These are phyloP conservation scores for Thermothielavioides terrestris DNA, from an alignment of 495 filamentous ascomycete genomes.

Conservation along the genomic window DNA sequence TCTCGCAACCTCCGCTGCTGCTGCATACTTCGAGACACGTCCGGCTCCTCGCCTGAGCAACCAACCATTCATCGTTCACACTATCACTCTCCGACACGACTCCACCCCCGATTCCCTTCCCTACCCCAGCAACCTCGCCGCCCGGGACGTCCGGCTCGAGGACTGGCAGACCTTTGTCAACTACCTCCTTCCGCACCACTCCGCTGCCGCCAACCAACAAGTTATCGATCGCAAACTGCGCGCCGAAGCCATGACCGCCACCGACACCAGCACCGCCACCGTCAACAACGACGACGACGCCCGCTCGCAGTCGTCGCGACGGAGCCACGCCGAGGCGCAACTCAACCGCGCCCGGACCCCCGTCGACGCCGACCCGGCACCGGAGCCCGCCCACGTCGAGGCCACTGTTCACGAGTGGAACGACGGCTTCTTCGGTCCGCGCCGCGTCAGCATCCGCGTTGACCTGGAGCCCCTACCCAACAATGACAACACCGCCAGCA, in stretches of 20 bases:
- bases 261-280: neutral
- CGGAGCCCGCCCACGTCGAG: constrained; percentile 19
- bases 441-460: constrained; percentile 23
- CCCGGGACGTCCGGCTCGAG: constrained; percentile 31
- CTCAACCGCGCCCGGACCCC: constrained; percentile 23
- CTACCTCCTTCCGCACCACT: constrained; percentile 30
- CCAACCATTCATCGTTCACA: constrained; percentile 14
- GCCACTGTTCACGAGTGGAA: constrained; percentile 43
- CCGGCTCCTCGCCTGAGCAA: constrained; percentile 13
- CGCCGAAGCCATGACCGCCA: constrained; percentile 18
- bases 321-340: constrained; percentile 28
- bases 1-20: constrained; percentile 20
- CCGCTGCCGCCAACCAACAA: constrained; percentile 23
- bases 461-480: neutral
- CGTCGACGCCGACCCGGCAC: neutral
- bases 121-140: constrained; percentile 20
- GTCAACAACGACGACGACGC: constrained; percentile 13
- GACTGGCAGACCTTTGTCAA: constrained; percentile 48
- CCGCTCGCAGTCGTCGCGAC: constrained; percentile 7
- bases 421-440: constrained; percentile 39
- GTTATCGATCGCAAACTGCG: constrained; percentile 31
- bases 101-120: constrained; percentile 27
- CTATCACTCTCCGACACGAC: constrained; percentile 14
- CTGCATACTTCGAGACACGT: constrained; percentile 36
- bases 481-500: neutral